Base-by-base conservation (phyloP, 2,329 filamentous ascomycete genomes). In the Emmonsia crescens region DNA sequence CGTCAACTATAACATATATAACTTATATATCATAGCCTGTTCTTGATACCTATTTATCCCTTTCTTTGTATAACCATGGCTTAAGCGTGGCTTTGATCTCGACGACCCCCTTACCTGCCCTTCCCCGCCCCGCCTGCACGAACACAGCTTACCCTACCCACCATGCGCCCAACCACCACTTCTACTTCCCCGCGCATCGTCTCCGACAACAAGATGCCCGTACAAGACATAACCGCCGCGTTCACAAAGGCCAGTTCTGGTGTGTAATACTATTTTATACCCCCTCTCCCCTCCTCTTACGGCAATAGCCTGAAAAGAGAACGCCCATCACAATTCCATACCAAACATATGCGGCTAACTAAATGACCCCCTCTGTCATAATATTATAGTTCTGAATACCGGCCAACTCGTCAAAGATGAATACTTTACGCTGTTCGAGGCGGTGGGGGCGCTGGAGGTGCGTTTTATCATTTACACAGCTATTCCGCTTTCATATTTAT, bases 401-500 rank as follows among this genome's bases (percentile, higher is more conserved):
- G 94, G 94, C 38, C 86, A 95, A 68, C 82, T 99, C 2, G 82
- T 97, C 65, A 96, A 96, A 77, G 92, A 97, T 90, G 89, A 89
- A 52, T 85, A 85, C 72, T 97, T 99, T 71, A 96, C 91, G 1
- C 82, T 99, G 4, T 96, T 96, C 68, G 94, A 97, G 77, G 88
- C 92, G 57, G 94, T 99, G 67, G 89, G 90, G 63, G 85, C 85
- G 64, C 76, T 87, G 63, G 85, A 87, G 80, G 79, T 80, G 66
- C 61, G 76, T 69, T 9, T 31, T 31, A n/a, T 19, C 16, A 27
- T 60, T 3, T 14, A n/a, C 33, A 19, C n/a, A n/a, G n/a, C n/a
- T n/a, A 29, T 14, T 49, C 10, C 24, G 54, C 27, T 14, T 51
- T 5, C 46, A 16, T 52, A 16, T 60, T 57, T 36, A 46, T 19